Evolutionary conservation across 495 filamentous ascomycete species (phyloP).

Genomic region (Xylaria telfairii): DNA sequence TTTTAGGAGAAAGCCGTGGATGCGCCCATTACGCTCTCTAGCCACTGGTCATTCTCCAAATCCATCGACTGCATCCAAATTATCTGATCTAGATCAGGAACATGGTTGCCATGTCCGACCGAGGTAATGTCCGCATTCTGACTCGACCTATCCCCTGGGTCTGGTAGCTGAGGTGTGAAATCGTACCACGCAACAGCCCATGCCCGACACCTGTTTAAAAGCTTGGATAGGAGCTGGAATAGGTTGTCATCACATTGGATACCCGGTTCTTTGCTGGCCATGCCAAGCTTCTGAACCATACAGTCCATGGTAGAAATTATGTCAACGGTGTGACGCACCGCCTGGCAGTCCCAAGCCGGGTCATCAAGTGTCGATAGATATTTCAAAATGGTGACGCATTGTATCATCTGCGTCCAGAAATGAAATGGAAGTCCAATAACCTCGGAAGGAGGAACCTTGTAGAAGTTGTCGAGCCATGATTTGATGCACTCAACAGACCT

Average conservation of each 20-base stretch:
- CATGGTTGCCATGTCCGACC: not conserved
- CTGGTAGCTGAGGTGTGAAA: not conserved
- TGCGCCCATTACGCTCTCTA: not conserved
- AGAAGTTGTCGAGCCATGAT: slow-evolving; percentile 44
- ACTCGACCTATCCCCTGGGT: not conserved
- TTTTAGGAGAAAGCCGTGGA: not conserved
- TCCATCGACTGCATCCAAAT: slow-evolving; percentile 5
- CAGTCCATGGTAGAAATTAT: slow-evolving; percentile 40
- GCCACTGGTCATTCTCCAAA: slow-evolving; percentile 10
- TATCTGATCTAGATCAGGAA: slow-evolving; percentile 6
- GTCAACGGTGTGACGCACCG: slow-evolving; percentile 43
- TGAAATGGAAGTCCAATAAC: slow-evolving; percentile 42
- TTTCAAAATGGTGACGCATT: slow-evolving; percentile 44
- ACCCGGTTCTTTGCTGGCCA: slow-evolving; percentile 21
- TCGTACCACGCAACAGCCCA: slow-evolving; percentile 29
- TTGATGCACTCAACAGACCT: slow-evolving; percentile 45
- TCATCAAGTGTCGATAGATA: slow-evolving; percentile 47
- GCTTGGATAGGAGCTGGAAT: slow-evolving; percentile 36
- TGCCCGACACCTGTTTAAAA: slow-evolving; percentile 35
- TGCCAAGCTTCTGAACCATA: slow-evolving; percentile 21
- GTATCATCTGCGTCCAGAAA: slow-evolving; percentile 48
- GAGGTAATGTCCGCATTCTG: not conserved
- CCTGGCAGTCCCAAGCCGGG: slow-evolving; percentile 49
- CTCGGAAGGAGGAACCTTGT: slow-evolving; percentile 34
- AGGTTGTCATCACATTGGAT: slow-evolving; percentile 38